Base-by-base conservation (phyloP, 495 filamentous ascomycete genomes). In the Lophium mytilinum region DNA sequence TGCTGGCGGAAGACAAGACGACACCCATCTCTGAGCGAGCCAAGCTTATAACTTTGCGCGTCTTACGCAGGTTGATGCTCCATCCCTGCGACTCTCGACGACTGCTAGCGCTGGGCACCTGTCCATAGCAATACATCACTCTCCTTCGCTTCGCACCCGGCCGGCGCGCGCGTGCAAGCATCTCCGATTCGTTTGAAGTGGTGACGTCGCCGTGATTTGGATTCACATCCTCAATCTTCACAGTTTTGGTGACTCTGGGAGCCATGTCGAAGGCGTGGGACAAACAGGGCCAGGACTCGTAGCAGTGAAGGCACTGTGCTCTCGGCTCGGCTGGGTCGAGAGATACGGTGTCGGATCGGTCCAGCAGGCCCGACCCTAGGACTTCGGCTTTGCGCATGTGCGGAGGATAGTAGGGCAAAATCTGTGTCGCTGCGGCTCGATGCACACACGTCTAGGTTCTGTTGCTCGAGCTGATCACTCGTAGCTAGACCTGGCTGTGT, bases 61-160 rank as follows among this genome's bases (percentile, higher is more conserved):
- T 24, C 21, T 53, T 37, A 19, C 41, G 50, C 50, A 56, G 51
- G 49, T 46, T 58, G 33, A 55, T 42, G 37, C 35, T 48, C 55
- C 50, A 8, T 48, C 50, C 37, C 50, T 55, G 40, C 50, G 17
- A 56, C 15, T 19, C 45, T 49, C 24, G 17, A 49, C 61, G 50
- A 54, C 53, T 18, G 47, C 50, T 42, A 41, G 37, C 36, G 36
- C 51, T 64, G 57, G 57, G 61, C 57, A 49, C 53, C 49, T 60
- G 53, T 64, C 57, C 61, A 60, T 64, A 64, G 61, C 57, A 64
- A 64, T 64, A 60, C 61, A 64, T 18, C 1, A 64, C 61, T 60
- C 61, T 64, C 61, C 50, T 55, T 64, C 34, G 40, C 56, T 52
- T 47, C 53, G 36, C 37, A n/a, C 36, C 9, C 61, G 57, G 45